A percentile compares a stretch with the other conserved stretches of the same genome.
phyloP scores from a whole-genome alignment of 495 filamentous ascomycete genomes.

The Trichoderma orchidacearum region DNA sequence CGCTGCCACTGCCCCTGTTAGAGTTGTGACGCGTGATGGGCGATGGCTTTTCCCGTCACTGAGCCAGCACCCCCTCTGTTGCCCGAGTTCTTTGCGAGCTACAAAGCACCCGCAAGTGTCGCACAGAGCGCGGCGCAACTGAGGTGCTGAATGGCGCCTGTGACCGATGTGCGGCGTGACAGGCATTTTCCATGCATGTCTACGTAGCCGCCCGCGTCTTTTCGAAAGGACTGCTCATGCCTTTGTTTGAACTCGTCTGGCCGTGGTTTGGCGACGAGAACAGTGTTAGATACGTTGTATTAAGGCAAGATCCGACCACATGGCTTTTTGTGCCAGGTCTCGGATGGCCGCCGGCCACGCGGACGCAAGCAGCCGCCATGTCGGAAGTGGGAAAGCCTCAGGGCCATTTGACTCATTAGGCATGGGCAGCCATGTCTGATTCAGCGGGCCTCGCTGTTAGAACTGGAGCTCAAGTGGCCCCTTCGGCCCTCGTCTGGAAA shows the following conservation, averaged over 20 bases:
- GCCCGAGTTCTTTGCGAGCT: not conserved
- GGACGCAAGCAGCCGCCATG: not conserved
- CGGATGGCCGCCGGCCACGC: not conserved
- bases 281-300: conserved; percentile 1
- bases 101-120: not conserved
- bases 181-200: too few species aligned
- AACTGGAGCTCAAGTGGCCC: not conserved
- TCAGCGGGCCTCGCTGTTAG: not conserved
- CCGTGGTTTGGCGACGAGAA: too few species aligned
- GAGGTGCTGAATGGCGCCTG: not conserved
- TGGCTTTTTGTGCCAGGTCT: not conserved
- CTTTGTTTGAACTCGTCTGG: too few species aligned
- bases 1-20: not conserved
- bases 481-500: not conserved
- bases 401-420: not conserved
- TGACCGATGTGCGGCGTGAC: too few species aligned
- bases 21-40: not conserved
- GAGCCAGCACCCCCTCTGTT: not conserved
- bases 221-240: too few species aligned
- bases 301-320: conserved; percentile 1
- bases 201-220: not conserved
- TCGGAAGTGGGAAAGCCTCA: conserved; percentile 1
- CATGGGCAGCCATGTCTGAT: not conserved
- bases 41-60: not conserved
- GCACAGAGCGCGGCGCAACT: not conserved